Evolutionary conservation across 176 grass and related monocot species (phyloP), one percentile per base, ranked within the genome.

Genomic region (Rhipidocladum racemiflorum): DNA sequence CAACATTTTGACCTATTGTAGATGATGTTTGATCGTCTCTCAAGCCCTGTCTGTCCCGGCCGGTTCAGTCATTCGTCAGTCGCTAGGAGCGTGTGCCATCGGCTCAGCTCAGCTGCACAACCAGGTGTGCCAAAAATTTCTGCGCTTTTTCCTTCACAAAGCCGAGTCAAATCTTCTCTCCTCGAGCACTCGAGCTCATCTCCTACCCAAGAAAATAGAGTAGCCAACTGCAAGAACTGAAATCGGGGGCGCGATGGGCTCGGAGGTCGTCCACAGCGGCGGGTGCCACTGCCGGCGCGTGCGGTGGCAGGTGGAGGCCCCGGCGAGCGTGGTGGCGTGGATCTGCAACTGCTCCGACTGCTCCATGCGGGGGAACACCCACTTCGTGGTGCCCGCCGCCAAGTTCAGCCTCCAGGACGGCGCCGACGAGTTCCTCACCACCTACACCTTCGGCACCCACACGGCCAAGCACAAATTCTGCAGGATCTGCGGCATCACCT

Each of bases 371-470:
- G 86, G 62, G 65, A 97, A 92, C 86, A 34, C 36, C 59, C 70
- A 92, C 69, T 94, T 97, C 77, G n/a, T 89, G 56, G 92, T 97
- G 40, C 90, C 92, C 61, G 77, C 74, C 27, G 76, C 32, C 20
- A 94, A 60, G 81, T 92, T 97, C 90, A 35, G 53, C 17, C 90
- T 97, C n/a, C 16, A 45, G 30, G 1, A 60, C 6, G 86, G 75
- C 74, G 76, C 88, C 27, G 65, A 60, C 45, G 82, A 89, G 42
- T 89, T 68, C 86, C 85, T 97, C 30, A 88, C 95, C 82, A 88
- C 88, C 36, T 97, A 97, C 81, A 91, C 88, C 62, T 97, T 94
- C 65, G 95, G 92, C 67, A 94, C 95, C 42, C 92, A 89, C 87
- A 94, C 90, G 15, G 92, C 90, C 21, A 91, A 88, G 70, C 95